Percentiles rank a stretch among this genome's conserved stretches.
Evolutionary conservation across 495 filamentous ascomycete genomes (phyloP).

Genomic region (Sporormia fimetaria): DNA sequence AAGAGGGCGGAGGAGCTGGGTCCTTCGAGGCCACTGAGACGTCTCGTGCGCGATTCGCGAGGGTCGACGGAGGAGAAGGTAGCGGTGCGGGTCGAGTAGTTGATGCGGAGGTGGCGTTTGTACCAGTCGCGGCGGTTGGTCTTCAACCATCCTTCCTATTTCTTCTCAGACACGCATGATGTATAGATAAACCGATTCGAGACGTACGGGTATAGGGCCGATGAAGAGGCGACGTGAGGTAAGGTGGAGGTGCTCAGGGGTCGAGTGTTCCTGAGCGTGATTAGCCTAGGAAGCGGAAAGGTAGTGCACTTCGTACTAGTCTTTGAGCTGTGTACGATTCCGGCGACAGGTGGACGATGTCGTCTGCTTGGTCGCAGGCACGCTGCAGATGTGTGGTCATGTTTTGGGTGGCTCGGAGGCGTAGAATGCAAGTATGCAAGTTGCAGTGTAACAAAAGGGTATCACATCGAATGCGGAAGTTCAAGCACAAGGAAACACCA

Average conservation of each 20-base stretch:
- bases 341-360: constrained; percentile 18
- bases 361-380: no score
- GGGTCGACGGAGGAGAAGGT: constrained; percentile 42
- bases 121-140: constrained; percentile 56
- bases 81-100: constrained; percentile 46
- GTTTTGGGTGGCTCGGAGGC: no score
- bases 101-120: constrained; percentile 41
- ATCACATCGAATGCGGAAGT: no score
- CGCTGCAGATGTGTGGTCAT: no score
- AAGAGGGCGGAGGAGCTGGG: constrained; percentile 33
- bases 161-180: constrained; percentile 1
- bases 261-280: constrained; percentile 45
- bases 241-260: constrained; percentile 50
- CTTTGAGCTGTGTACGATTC: constrained; percentile 36
- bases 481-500: no score
- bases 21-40: constrained; percentile 34
- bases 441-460: no score
- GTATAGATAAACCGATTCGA: not conserved
- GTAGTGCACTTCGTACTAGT: constrained; percentile 35
- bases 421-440: no score
- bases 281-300: constrained; percentile 1
- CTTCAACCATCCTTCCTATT: constrained; percentile 50
- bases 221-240: constrained; percentile 56
- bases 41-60: constrained; percentile 34
- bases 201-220: constrained; percentile 46